These are phyloP conservation scores for Talaromyces amestolkiae DNA, from an alignment of 2,329 filamentous ascomycete species.

Conservation along the genomic window DNA sequence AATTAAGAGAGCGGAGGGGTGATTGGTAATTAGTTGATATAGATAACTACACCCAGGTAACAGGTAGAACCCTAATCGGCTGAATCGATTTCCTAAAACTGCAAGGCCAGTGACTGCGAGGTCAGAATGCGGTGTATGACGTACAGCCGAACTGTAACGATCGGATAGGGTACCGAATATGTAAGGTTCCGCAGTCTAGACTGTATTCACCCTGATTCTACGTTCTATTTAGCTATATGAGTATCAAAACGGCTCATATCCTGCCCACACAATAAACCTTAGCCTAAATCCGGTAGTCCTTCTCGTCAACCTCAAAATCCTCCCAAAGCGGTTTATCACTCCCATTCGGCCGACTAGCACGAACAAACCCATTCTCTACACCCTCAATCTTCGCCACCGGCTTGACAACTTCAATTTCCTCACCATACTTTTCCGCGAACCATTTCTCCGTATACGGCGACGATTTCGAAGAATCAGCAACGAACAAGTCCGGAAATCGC, in stretches of 20 bases:
- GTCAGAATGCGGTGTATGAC: neutral
- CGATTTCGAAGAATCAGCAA: constrained; percentile 20
- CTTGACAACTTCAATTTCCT: constrained; percentile 48
- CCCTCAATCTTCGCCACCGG: constrained; percentile 49
- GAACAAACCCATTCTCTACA: constrained; percentile 49
- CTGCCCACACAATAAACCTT: no score
- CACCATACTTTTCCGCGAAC: constrained; percentile 45
- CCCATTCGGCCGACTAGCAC: constrained; percentile 53
- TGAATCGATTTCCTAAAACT: neutral
- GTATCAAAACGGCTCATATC: neutral
- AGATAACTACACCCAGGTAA: neutral
- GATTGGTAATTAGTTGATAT: neutral
- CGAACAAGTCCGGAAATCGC: constrained; percentile 56
- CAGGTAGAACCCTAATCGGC: neutral
- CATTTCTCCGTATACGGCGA: constrained; percentile 51
- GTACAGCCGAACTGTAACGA: neutral
- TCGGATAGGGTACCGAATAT: neutral
- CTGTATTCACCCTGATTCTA: neutral
- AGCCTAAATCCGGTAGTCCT: constrained; percentile 27
- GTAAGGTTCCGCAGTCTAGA: neutral
- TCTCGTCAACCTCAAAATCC: constrained; percentile 29
- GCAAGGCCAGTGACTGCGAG: neutral
- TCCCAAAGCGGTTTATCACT: constrained; percentile 51
- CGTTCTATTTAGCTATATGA: neutral
- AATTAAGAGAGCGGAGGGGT: neutral